Conservation (phyloP, 2,329 filamentous ascomycete species). For the Whalleya microplaca region DNA sequence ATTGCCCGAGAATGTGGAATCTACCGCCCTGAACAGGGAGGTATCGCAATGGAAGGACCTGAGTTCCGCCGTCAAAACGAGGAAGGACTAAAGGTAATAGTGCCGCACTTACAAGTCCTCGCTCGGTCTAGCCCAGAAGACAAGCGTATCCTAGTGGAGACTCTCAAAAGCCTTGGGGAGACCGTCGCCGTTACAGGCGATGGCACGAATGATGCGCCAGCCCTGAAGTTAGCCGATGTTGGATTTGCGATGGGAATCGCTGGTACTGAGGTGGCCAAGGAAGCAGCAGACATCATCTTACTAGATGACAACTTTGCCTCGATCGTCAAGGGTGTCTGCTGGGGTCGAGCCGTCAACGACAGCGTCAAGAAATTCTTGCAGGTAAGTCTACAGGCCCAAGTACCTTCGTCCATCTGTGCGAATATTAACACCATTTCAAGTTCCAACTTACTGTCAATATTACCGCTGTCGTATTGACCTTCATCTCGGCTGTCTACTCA, state of each 20-base stretch:
- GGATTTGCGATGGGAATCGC: constrained; percentile 76
- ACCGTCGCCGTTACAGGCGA: constrained; percentile 79
- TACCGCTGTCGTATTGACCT: no score
- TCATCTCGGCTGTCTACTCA: no score
- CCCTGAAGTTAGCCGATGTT: constrained; percentile 73
- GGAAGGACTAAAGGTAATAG: constrained; percentile 63
- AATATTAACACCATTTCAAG: no score
- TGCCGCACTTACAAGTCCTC: constrained; percentile 66
- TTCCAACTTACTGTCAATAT: no score
- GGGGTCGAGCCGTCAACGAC: constrained; percentile 71
- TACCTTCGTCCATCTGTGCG: no score
- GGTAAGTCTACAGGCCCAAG: no score
- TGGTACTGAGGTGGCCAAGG: constrained; percentile 75
- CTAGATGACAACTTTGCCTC: constrained; percentile 89
- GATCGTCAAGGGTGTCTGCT: constrained; percentile 71
- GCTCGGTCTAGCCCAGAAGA: constrained; percentile 71
- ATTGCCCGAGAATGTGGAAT: constrained; percentile 60
- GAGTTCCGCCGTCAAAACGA: constrained; percentile 67
- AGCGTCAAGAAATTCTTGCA: constrained; percentile 72
- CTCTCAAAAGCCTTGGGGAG: constrained; percentile 67
- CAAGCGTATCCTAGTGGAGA: constrained; percentile 76
- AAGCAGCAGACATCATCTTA: constrained; percentile 85
- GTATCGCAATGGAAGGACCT: constrained; percentile 62
- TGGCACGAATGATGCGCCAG: constrained; percentile 75
- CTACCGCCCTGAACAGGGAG: constrained; percentile 41